Evolutionary conservation across 495 filamentous ascomycete genomes (phyloP).

Genomic region (Trypethelium eluteriae): DNA sequence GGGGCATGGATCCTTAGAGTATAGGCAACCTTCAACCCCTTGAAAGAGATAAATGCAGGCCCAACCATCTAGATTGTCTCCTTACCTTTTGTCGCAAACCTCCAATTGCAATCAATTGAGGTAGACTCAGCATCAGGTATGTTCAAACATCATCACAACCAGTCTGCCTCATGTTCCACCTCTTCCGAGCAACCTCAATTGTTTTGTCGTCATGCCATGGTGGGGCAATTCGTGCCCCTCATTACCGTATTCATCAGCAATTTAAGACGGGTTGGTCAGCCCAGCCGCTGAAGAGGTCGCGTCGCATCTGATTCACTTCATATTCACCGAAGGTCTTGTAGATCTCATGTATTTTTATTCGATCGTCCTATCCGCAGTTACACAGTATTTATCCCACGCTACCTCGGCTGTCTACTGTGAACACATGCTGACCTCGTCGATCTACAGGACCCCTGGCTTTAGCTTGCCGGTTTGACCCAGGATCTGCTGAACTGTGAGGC

Average conservation of each 20-base stretch:
- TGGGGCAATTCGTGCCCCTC: conserved; percentile 7
- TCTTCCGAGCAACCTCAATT: not conserved
- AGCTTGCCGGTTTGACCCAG: not conserved
- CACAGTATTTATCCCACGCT: not conserved
- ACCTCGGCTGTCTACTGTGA: not conserved
- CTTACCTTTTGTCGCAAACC: no score
- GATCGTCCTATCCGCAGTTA: not conserved
- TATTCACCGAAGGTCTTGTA: not conserved
- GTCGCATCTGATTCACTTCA: not conserved
- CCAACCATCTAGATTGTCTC: not conserved
- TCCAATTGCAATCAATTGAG: not conserved
- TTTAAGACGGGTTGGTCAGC: conserved; percentile 1
- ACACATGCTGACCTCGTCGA: not conserved
- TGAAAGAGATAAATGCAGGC: conserved; percentile 2
- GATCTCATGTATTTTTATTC: not conserved
- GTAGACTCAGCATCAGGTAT: not conserved
- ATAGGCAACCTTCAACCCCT: not conserved
- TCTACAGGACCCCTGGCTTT: not conserved
- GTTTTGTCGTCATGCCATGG: not conserved
- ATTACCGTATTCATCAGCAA: not conserved
- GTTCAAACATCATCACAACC: not conserved
- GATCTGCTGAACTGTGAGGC: not conserved
- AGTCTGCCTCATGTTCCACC: not conserved
- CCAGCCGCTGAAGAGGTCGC: not conserved
- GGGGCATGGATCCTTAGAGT: not conserved